These are phyloP conservation scores for Zea mays DNA, from an alignment of 176 grass and related monocot genomes.

Conservation along the genomic window DNA sequence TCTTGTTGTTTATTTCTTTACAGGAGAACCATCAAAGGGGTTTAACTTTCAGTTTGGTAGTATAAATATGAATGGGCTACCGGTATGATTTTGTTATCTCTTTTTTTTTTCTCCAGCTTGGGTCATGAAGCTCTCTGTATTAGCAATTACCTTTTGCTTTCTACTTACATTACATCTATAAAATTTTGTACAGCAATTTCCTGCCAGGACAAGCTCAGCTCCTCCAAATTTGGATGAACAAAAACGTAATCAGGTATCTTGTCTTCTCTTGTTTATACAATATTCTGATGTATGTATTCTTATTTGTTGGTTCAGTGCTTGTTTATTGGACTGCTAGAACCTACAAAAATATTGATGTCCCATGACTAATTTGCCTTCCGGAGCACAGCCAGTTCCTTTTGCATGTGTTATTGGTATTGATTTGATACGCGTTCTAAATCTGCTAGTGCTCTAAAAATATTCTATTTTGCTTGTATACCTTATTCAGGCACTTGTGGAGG, in stretches of 20 bases:
- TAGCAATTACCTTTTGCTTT: conserved; percentile 10
- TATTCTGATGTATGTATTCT: conserved; percentile 13
- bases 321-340: conserved; percentile 1
- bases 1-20: conserved; percentile 31
- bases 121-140: conserved; percentile 2
- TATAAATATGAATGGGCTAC: conserved; percentile 73
- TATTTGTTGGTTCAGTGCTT: conserved; percentile 16
- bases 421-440: background rate
- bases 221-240: conserved; percentile 96
- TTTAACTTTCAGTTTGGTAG: conserved; percentile 86
- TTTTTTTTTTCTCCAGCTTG: conserved; percentile 25
- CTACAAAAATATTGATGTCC: no score
- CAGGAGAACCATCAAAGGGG: conserved; percentile 61
- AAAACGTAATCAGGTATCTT: conserved; percentile 81
- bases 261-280: background rate
- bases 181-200: conserved; percentile 57
- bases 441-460: conserved; percentile 5
- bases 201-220: conserved; percentile 94
- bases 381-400: conserved; percentile 20
- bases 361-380: background rate
- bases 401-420: conserved; percentile 14
- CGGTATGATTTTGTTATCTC: conserved; percentile 51
- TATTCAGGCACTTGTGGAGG: conserved; percentile 54
- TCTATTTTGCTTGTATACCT: conserved; percentile 17
- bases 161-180: background rate